Evolutionary conservation across 2,329 filamentous ascomycete genomes (phyloP).

Genomic region (Pseudogymnoascus sp.): DNA sequence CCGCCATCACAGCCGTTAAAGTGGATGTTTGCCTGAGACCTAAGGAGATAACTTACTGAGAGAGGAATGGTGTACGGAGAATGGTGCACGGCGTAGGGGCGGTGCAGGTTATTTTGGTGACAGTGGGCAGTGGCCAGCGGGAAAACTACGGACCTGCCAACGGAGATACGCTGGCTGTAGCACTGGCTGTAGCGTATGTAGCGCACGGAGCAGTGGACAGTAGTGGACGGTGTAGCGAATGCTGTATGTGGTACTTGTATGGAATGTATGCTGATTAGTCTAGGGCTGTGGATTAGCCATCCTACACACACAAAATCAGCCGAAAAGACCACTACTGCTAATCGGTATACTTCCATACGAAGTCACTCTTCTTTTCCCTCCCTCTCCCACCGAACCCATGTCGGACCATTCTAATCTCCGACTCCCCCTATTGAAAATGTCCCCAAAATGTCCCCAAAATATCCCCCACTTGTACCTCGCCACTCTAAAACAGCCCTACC

Average conservation of each 20-base stretch:
- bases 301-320: not conserved
- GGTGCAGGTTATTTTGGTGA: constrained; percentile 3
- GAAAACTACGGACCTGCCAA: not conserved
- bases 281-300: not conserved
- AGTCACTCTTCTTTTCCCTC: not conserved
- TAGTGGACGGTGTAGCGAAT: too few relatives aligned
- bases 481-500: constrained; percentile 6
- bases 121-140: too few relatives aligned
- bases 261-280: not conserved
- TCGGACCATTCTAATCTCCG: constrained; percentile 4
- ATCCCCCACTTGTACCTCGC: not conserved
- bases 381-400: not conserved
- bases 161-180: not conserved
- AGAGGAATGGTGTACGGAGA: not conserved
- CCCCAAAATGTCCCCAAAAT: too few relatives aligned
- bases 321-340: not conserved
- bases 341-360: not conserved
- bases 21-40: not conserved
- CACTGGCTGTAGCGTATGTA: not conserved
- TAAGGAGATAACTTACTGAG: too few relatives aligned
- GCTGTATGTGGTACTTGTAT: not conserved
- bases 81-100: too few relatives aligned
- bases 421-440: not conserved
- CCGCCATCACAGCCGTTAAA: too few relatives aligned
- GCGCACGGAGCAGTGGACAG: too few relatives aligned